Evolutionary conservation across 176 grass and related monocot species (phyloP), one percentile per base, ranked within the genome.

Genomic region (Echinochloa phyllopogon): DNA sequence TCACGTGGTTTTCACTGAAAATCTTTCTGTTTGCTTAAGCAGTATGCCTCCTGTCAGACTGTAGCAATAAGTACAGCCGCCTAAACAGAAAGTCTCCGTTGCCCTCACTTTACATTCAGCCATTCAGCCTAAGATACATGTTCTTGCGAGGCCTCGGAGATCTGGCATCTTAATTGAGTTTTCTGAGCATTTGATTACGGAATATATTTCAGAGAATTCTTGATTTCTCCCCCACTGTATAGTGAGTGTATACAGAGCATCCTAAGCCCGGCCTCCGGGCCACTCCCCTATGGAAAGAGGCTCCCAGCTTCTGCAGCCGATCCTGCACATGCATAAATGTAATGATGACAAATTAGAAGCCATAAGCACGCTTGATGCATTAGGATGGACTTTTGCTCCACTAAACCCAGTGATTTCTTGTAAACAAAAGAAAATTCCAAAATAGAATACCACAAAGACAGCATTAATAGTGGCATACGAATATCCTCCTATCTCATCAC

Each of bases 241-340:
- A 52, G 21, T 58, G 62, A 52, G 21, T 58, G 62, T 61, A 48
- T 69, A 61, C 63, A 83, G 16, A 83, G 16, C 42, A 83, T 42
- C 62, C 64, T 60, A 50, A 49, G 29, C 21, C 42, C 29, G 29
- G 29, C 29, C 29, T 33, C 15, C n/a, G 8, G 37, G n/a, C 23
- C 9, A 13, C 43, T 78, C 47, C 42, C 51, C 62, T 80, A 40
- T 80, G 37, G 47, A 74, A 21, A 24, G 13, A 39, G 1, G 4
- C 37, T 36, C 74, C 53, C 24, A 75, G 40, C 43, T 63, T 86
- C 20, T 4, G 42, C 61, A 10, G 44, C 13, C 41, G 29, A 50
- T 59, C 74, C 84, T 90, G 74, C 66, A 74, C 70, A 73, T 51
- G 24, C 8, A 73, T 36, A 65, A 86, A 82, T 52, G 61, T 57